Conservation (phyloP, 805 yeast species). For the Nakazawaea ernobii region DNA sequence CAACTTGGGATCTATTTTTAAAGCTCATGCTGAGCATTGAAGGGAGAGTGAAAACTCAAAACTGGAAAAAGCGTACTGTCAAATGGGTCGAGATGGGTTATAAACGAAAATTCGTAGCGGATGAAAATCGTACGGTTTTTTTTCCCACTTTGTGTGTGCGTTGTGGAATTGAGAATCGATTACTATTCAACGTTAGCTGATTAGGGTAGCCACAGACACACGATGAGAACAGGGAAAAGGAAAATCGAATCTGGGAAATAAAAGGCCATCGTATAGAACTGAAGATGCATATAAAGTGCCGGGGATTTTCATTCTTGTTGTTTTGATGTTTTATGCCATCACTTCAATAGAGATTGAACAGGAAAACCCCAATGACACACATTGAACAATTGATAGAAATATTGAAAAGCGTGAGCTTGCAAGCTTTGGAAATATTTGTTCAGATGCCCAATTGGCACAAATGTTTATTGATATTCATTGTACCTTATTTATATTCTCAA, state of each 20-base stretch:
- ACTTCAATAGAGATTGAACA: background rate
- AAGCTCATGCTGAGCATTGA: no score
- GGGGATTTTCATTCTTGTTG: background rate
- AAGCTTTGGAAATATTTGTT: background rate
- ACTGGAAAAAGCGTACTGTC: background rate
- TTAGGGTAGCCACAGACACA: no score
- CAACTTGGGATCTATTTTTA: no score
- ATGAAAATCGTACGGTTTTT: constrained; percentile 4
- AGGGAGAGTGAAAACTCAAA: no score
- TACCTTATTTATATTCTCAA: constrained; percentile 61
- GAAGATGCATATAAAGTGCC: background rate
- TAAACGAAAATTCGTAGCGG: background rate
- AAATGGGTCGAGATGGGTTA: background rate
- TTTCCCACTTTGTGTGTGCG: background rate
- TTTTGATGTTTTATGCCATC: background rate
- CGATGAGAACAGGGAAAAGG: background rate
- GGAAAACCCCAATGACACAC: background rate
- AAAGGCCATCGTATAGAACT: no score
- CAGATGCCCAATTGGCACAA: constrained; percentile 16
- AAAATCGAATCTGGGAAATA: background rate
- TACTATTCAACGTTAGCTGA: background rate
- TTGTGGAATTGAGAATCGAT: background rate
- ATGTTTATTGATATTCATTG: constrained; percentile 26
- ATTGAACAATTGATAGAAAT: background rate
- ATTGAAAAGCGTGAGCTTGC: background rate